Conservation (phyloP, 768 basidiomycete genomes). For the Termitomyces sp. region DNA sequence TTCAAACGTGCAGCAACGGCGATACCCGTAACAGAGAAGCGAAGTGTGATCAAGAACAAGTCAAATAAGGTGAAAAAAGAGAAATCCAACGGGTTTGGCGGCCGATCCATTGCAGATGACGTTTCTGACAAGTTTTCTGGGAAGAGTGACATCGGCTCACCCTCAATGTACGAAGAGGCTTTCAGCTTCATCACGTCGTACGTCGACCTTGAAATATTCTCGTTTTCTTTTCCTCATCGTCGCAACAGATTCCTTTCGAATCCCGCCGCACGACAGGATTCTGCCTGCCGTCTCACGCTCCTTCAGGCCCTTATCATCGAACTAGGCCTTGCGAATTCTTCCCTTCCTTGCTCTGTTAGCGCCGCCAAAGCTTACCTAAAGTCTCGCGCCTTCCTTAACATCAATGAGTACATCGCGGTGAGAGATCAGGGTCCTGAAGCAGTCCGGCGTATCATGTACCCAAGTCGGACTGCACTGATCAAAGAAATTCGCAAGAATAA, state of each 20-base stretch:
- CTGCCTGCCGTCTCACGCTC: slow-evolving; percentile 48
- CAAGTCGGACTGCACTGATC: slow-evolving; percentile 55
- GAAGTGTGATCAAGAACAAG: neutral
- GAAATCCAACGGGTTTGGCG: slow-evolving; percentile 21
- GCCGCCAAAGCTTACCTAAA: slow-evolving; percentile 67
- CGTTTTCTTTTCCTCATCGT: neutral
- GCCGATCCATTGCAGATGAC: slow-evolving; percentile 46
- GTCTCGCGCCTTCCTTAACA: slow-evolving; percentile 61
- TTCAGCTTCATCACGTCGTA: slow-evolving; percentile 57
- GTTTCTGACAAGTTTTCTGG: slow-evolving; percentile 39
- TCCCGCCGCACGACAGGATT: slow-evolving; percentile 35
- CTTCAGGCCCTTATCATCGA: slow-evolving; percentile 75
- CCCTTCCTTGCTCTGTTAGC: slow-evolving; percentile 54
- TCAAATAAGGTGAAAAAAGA: slow-evolving; percentile 1
- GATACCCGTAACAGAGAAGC: neutral
- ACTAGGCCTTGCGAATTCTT: slow-evolving; percentile 52
- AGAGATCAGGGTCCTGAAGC: slow-evolving; percentile 60
- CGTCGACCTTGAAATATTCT: slow-evolving; percentile 22
- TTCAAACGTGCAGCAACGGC: neutral
- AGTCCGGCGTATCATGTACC: slow-evolving; percentile 55
- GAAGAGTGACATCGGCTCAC: slow-evolving; percentile 21
- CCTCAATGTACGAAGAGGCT: slow-evolving; percentile 52
- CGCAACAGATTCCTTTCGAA: slow-evolving; percentile 44
- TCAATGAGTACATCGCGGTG: slow-evolving; percentile 66
- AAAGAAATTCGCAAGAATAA: slow-evolving; percentile 46